Base-by-base conservation (phyloP, 257 asterid genomes). In the Cruciata laevipes region DNA sequence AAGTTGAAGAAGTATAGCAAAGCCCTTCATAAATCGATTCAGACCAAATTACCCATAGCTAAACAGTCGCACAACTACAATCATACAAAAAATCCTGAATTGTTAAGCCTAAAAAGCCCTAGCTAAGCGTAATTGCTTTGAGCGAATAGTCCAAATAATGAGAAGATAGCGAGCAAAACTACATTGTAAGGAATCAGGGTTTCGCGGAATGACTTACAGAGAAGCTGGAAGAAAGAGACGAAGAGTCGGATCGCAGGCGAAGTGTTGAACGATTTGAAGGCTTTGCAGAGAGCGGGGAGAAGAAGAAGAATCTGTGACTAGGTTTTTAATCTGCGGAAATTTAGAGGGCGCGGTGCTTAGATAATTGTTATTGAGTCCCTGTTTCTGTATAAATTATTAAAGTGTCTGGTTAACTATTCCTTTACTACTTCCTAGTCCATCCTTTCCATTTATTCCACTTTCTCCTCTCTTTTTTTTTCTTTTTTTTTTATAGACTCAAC, bases 311-410 rank as follows among this genome's bases (percentile, higher is more conserved):
- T 59, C 64, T 59, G 64, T 16, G 20, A 14, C 47, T 61, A 17
- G 66, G 66, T 32, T 31, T 61, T 60, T 16, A 59, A 60, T 27
- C 31, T 16, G 8, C 20, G 4, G 65, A 23, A 27, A 35, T 32
- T 17, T n/a, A 62, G 35, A 53, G 31, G 7, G 20, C 21, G 31
- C 21, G 31, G 40, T 52, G 47, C 30, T 42, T 20, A 57, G 67
- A 65, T 65, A 72, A 72, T 65, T 72, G 53, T 21, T 3, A 51
- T 65, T 65, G 7, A 30, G 70, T 31, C 71, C 76, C 76, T 30
- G 13, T 1, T 42, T 20, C 18, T 71, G 4, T 31, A 12, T 33
- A 33, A 31, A 62, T 52, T 52, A 0, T 20, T 21, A 27, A 13
- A 30, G 6, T 62, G 18, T 38, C 7, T 4, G 21, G 14, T 40